Conservation (phyloP, 768 basidiomycete species). For the Nidularia pulvinata region DNA sequence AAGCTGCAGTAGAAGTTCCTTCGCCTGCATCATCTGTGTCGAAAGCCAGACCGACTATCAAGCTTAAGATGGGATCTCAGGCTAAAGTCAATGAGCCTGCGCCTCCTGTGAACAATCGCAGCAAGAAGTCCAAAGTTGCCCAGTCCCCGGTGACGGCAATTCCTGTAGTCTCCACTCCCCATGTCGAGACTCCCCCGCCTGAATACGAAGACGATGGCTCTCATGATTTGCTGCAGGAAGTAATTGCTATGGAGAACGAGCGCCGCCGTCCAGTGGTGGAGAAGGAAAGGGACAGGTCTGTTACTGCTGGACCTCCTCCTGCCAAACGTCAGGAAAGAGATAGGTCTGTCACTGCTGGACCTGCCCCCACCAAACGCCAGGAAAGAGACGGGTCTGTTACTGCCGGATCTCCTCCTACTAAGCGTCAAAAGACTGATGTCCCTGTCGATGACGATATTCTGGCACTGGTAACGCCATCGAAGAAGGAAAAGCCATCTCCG, state of each 20-base stretch:
- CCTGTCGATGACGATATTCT: slow-evolving; percentile 65
- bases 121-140: slow-evolving; percentile 31
- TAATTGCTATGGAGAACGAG: slow-evolving; percentile 76
- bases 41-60: slow-evolving; percentile 57
- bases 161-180: slow-evolving; percentile 15
- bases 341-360: not conserved
- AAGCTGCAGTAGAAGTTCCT: too few relatives aligned
- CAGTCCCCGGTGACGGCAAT: slow-evolving; percentile 20
- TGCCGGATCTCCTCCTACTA: slow-evolving; percentile 21
- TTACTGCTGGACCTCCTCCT: too few relatives aligned
- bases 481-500: slow-evolving; percentile 50
- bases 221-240: slow-evolving; percentile 79
- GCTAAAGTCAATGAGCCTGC: slow-evolving; percentile 26
- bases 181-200: slow-evolving; percentile 61
- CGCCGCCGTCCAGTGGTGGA: slow-evolving; percentile 43
- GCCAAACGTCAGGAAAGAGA: not conserved
- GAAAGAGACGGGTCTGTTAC: not conserved
- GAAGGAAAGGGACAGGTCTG: slow-evolving; percentile 26
- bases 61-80: slow-evolving; percentile 59
- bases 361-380: not conserved
- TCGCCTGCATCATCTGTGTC: too few relatives aligned
- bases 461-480: slow-evolving; percentile 58
- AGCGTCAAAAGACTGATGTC: slow-evolving; percentile 53
- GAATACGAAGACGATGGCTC: slow-evolving; percentile 82
- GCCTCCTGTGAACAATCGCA: not conserved